Evolutionary conservation across 2,329 filamentous ascomycete genomes (phyloP), one percentile per base, ranked within the genome.

Genomic region (Thermochaetoides dissita): DNA sequence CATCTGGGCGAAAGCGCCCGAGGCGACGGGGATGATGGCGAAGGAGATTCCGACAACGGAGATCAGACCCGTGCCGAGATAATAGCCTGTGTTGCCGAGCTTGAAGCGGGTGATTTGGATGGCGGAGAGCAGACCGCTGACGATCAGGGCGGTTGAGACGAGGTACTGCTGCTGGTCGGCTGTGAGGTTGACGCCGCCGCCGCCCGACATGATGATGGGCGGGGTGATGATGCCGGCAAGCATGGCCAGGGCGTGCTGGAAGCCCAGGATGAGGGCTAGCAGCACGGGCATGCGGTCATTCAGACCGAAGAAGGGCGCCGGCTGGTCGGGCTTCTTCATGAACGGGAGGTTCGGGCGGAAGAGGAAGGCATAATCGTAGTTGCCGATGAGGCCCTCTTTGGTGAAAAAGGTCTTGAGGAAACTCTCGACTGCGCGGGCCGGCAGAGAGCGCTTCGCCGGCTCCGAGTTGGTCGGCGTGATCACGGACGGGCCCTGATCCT

Each of bases 281-380:
- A 88, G 55, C 7, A 89, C 73, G 4, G 84, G 84, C 71, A 91
- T 84, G 43, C 64, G 66, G 59, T 88, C 82, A 52, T 89, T 73
- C 34, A 89, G 74, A n/a, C 84, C 84, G 54, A 89, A 91, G 60
- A 93, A 91, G 0, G 84, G 84, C 30, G 81, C 76, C n/a, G 70
- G 65, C 49, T 64, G 61, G 31, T 59, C 59, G 6, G 64, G 54
- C 58, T 73, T 76, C 56, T 73, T 78, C 69, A 91, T 78, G 60
- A 94, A 94, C 0, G 88, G 88, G 17, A 94, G 62, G 51, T 84
- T 87, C 1, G 76, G 84, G 17, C 67, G 76, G 68, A 95, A 94
- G 34, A 95, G 77, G 55, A 87, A 91, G 32, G 60, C 83, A 71
- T 95, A 95, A 69, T 95, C 83, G 61, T 95, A 95, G 53, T 78